Evolutionary conservation across 2,329 filamentous ascomycete species (phyloP), one percentile per base, ranked within the genome.

Genomic region (Thielaviopsis musarum): DNA sequence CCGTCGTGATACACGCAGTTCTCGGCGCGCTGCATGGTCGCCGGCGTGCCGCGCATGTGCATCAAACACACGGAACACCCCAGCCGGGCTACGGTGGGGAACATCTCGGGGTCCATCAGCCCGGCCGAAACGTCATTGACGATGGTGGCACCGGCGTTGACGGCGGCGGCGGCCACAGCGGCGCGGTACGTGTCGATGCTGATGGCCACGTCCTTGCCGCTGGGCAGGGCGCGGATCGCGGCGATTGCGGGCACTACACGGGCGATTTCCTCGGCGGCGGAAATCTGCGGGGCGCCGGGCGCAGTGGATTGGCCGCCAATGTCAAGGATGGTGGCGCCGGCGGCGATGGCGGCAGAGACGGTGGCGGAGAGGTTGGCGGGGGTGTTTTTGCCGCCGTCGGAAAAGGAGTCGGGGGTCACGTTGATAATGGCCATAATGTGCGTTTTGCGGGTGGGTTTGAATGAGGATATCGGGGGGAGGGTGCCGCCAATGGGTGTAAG

Each of bases 51-150:
- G 65, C 91, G 88, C 87, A 93, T 95, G 73, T 96, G 91, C 88
- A 94, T 95, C 57, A 96, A 77, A 63, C 77, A 80, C 34, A 96
- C 83, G 2, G 90, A 89, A 66, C 84, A 88, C 41, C 87, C 85
- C 0, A 93, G 78, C 4, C 78, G 75, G 0, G 88, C 91, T 63
- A 91, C 84, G 0, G 87, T 90, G 15, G 82, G 66, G 0, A 98
- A 79, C 90, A 98, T 97, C 0, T 79, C 77, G 0, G 80, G 73
- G 69, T 97, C 93, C 56, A 95, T 75, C 3, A 76, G 68, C 3
- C 93, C 93, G 1, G 85, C 89, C 0, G 89, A 94, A 41, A 98
- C 84, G 70, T 98, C 93, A 72, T 98, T 98, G 72, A 98, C 82
- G 63, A 98, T 87, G 69, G 96, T 85, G 6, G 91, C 91, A 56